Base-by-base conservation (phyloP, 306 rosid species). In the Delonix regia region DNA sequence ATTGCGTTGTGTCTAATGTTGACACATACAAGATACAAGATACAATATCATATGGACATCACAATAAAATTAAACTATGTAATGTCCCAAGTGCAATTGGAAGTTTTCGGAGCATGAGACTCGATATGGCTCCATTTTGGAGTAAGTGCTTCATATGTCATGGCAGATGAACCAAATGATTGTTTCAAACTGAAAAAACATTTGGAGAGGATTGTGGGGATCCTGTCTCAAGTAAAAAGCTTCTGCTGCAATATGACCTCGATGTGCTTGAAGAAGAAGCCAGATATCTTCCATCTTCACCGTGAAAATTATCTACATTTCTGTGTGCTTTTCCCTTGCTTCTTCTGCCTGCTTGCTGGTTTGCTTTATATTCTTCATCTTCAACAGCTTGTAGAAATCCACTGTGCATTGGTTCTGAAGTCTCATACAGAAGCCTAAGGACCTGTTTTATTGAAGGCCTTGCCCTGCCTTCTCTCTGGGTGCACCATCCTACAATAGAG, bases 231-330 rank as follows among this genome's bases (percentile, higher is more conserved):
- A 96, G 96, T 73, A 96, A 87, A 82, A 91, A 96, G 83, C 90
- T 96, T 82, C 99, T 88, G 59, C 99, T 96, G 87, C 99, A 88
- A 89, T 96, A 88, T 9, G 99, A 93, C 70, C 94, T 83, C 30
- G 99, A 86, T 22, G 99, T 96, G 75, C 99, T 96, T 9, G 99
- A 96, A 49, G 99, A 96, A 25, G 99, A 96, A 80, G 99, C 98
- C 36, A 93, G 92, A 84, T 83, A 88, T 85, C 93, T 96, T 65
- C 93, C 98, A 57, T 93, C 99, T 38, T 97, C 99, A 39, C 94
- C 88, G 63, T 87, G 85, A 79, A 83, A 90, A 69, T 71, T 69
- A 28, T 81, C 84, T 48, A 90, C 97, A 38, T 83, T 82, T 71
- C 89, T 78, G 33, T 80, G 90, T 81, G 80, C 82, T 82, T 91